These are phyloP conservation scores for Crithidia fasciculata DNA, from an alignment of 208 protist genomes.

Conservation along the genomic window DNA sequence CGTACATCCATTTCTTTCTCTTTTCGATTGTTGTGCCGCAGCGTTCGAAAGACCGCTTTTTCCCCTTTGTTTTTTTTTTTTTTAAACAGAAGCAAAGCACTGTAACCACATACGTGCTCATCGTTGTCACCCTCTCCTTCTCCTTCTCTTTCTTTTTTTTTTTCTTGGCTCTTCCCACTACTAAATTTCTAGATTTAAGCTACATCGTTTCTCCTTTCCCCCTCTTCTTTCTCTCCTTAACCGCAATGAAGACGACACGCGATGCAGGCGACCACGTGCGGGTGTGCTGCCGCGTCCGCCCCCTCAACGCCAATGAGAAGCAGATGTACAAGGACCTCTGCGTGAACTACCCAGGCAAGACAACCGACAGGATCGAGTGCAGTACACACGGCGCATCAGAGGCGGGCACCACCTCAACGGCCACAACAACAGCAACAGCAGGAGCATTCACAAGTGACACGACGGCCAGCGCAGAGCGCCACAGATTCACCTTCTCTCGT, in stretches of 20 bases:
- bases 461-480: conserved; percentile 5
- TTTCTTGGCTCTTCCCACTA: too few relatives aligned
- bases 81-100: too few relatives aligned
- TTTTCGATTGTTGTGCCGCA: too few relatives aligned
- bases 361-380: conserved; percentile 23
- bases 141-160: too few relatives aligned
- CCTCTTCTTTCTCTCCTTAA: background rate
- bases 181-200: background rate
- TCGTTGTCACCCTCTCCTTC: too few relatives aligned
- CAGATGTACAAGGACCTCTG: conserved; percentile 29
- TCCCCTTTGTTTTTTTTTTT: too few relatives aligned
- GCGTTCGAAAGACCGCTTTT: too few relatives aligned
- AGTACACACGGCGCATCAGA: background rate
- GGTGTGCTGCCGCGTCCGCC: conserved; percentile 60
- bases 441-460: background rate
- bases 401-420: background rate
- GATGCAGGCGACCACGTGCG: conserved; percentile 42
- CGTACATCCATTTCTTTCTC: too few relatives aligned
- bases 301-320: conserved; percentile 38
- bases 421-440: background rate
- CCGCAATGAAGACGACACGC: conserved; percentile 20
- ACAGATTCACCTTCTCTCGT: conserved; percentile 70
- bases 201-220: conserved; percentile 19
- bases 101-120: too few relatives aligned
- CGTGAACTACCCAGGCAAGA: conserved; percentile 10